Evolutionary conservation across 768 basidiomycete genomes (phyloP), one percentile per base, ranked within the genome.

Genomic region (Peribolospora kevripleyi): DNA sequence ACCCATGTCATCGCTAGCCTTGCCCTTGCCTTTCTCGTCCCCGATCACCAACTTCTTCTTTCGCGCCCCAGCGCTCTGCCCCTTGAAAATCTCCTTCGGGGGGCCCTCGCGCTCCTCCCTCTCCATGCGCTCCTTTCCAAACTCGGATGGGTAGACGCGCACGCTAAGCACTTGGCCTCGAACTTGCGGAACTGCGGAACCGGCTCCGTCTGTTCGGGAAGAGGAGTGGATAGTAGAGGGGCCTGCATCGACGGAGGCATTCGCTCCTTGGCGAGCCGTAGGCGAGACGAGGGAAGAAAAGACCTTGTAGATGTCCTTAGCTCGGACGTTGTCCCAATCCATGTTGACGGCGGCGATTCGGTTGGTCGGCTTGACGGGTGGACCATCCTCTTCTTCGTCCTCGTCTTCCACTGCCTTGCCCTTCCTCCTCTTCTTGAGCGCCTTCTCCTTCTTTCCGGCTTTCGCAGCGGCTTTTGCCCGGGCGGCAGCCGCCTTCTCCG

Each of bases 311-410:
- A 98, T 71, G 65, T 97, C 88, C 14, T 70, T 70, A 0, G 91
- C 86, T 54, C 82, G 81, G 52, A 97, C 78, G 68, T 95, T 76
- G 66, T 97, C 93, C 93, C 93, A 98, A 68, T 98, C 93, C 52
- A 97, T 75, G 66, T 97, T 95, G 59, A 97, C 91, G 48, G 82
- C 75, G 0, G 91, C 93, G 6, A 98, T 65, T 36, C 91, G 74
- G 54, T 70, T 73, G 2, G 86, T 87, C 7, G 70, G 67, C 7
- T 69, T 72, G 2, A 70, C 69, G 25, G 25, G 25, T 25, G 25
- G 25, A 8, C 60, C 66, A 4, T 55, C 57, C 4, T 64, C 63
- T 6, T 67, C 69, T 3, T 71, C 70, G 36, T 73, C 72, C 7
- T 73, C 71, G 25, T 25, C 25, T 53, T 76, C 74, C 3, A 25